Evolutionary conservation across 2,329 filamentous ascomycete genomes (phyloP), one percentile per base, ranked within the genome.

Genomic region (Cadophora malorum): DNA sequence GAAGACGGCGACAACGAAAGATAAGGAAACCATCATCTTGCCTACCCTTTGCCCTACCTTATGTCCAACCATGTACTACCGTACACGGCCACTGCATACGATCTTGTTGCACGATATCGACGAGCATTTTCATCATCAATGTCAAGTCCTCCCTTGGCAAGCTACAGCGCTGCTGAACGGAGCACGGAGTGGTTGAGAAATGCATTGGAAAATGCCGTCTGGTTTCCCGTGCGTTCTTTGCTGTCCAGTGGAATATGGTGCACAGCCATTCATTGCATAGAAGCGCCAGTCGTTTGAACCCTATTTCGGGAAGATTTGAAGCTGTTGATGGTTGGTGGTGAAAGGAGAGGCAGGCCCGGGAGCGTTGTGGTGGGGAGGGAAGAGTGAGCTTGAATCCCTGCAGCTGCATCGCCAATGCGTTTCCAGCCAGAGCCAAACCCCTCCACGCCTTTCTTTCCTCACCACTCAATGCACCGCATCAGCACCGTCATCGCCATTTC

Each of bases 21-120:
- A 31, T 23, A 62, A 62, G 41, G 59, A 50, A 49, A 33, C 38
- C 41, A 33, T 10, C 10, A 23, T 23, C 10, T 7, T 25, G 38
- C 33, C 33, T 41, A 33, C 33, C 33, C 16, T 19, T 33, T 8
- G 14, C 56, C 35, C 56, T 35, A 41, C 35, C n/a, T 58, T 16
- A 10, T 41, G 14, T 19, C 33, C 12, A 19, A 19, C 56, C 21
- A 10, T 59, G 14, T 25, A 23, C 12, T 25, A 19, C 21, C 35
- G 33, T 23, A 28, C n/a, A 14, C 8, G 25, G n/a, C 35, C 55
- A 58, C 33, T 16, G 33, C 56, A 45, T 28, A 59, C 25, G 14
- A 6, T 1, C n/a, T 7, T 33, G 55, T 58, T 58, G 33, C 55
- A 58, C 55, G 35, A 41, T 38, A 59, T 41, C n/a, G 35, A 59